Evolutionary conservation across 257 asterid species (phyloP), one percentile per base, ranked within the genome.

Genomic region (Coffea canephora): DNA sequence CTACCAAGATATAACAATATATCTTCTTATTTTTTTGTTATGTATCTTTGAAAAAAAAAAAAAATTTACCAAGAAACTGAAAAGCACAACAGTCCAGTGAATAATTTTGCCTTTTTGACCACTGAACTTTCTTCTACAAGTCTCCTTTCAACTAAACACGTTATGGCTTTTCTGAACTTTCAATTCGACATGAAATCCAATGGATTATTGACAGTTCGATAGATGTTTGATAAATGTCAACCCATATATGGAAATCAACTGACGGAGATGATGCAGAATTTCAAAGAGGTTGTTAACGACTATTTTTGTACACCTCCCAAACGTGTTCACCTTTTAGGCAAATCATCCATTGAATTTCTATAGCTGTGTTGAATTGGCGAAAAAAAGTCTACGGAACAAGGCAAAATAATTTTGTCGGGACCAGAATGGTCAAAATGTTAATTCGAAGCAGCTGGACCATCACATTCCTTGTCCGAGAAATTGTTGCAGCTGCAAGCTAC

Each of bases 391-490:
- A 39, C 27, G 21, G 23, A 70, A 41, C 2, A 19, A 45, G 27
- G 57, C 75, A 45, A 9, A 11, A 71, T 45, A 71, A 71, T 71
- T 69, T 69, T 71, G 39, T 71, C 54, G 57, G 57, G 39, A 71
- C 18, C 39, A 71, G 46, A 45, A 71, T 71, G 36, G 75, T 71
- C 77, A 73, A 73, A 50, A 73, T 50, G 65, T 73, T 73, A 27
- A 73, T 45, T 73, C 48, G 15, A 73, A 52, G 25, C 27, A 73
- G 77, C 46, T 73, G 77, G 77, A 73, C 65, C 1, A 50, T 73
- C 77, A 31, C 77, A 50, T 25, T 31, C 48, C 48, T 49, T 73
- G 77, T 73, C 77, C 77, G 15, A 10, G 25, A 45, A 45, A 11
- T 45, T 71, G 31, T 69, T 4, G 72, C n/a, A 31, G 71, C 71